Conservation (phyloP, 2,329 filamentous ascomycete species). For the Phymatotrichopsis omnivora region DNA sequence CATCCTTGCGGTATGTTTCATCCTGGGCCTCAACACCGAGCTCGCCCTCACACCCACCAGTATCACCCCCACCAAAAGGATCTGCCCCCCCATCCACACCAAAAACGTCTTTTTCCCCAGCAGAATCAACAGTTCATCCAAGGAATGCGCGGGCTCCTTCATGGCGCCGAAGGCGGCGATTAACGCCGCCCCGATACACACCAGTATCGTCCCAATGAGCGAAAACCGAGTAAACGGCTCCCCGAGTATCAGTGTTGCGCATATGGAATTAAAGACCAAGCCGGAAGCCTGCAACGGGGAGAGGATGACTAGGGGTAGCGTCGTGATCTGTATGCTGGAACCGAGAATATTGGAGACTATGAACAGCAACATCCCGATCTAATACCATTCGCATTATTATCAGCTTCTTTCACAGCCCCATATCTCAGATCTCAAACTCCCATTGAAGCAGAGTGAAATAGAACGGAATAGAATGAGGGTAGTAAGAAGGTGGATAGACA, state of each 20-base stretch:
- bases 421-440: constrained; percentile 4
- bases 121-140: constrained; percentile 69
- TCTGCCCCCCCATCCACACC: constrained; percentile 77
- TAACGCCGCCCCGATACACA: constrained; percentile 76
- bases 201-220: constrained; percentile 77
- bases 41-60: constrained; percentile 23
- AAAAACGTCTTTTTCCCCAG: constrained; percentile 67
- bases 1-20: constrained; percentile 43
- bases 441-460: neutral
- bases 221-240: constrained; percentile 94
- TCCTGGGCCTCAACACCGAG: constrained; percentile 23
- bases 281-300: constrained; percentile 94
- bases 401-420: constrained; percentile 22
- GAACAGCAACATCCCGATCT: constrained; percentile 89
- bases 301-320: constrained; percentile 81
- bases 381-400: constrained; percentile 22
- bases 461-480: constrained; percentile 31
- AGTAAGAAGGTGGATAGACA: neutral
- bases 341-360: constrained; percentile 87
- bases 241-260: constrained; percentile 81
- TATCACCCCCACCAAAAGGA: constrained; percentile 59
- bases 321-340: constrained; percentile 95
- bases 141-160: constrained; percentile 78
- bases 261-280: constrained; percentile 96
- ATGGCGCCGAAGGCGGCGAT: constrained; percentile 93